Evolutionary conservation across 768 basidiomycete species (phyloP).

Genomic region (Agaricus blazei): DNA sequence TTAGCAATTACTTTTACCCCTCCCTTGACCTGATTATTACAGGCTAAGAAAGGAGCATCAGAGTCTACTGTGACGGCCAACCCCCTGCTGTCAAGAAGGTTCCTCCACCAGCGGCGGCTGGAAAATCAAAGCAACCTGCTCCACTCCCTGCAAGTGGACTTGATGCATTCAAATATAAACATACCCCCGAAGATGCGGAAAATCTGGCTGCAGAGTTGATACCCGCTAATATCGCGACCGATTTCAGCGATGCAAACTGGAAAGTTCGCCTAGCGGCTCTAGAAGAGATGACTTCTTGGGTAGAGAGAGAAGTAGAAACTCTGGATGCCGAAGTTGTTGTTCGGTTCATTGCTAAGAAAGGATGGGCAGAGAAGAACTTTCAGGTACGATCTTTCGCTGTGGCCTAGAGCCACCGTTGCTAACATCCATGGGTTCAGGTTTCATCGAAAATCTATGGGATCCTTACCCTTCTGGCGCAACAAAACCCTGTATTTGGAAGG

Average conservation of each 20-base stretch:
- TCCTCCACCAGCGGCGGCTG: slow-evolving; percentile 38
- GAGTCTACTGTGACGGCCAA: slow-evolving; percentile 20
- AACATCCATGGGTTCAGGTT: slow-evolving; percentile 47
- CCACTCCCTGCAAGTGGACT: slow-evolving; percentile 48
- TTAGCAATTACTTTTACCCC: not conserved
- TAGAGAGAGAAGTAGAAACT: slow-evolving; percentile 57
- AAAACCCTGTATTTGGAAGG: slow-evolving; percentile 78
- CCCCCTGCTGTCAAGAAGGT: slow-evolving; percentile 16
- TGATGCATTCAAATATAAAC: slow-evolving; percentile 88
- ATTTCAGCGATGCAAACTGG: slow-evolving; percentile 89
- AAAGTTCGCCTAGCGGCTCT: slow-evolving; percentile 84
- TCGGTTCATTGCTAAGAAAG: slow-evolving; percentile 83
- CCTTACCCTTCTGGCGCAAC: slow-evolving; percentile 65
- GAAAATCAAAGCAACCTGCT: slow-evolving; percentile 38
- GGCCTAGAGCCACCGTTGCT: not conserved
- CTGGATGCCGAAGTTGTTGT: slow-evolving; percentile 88
- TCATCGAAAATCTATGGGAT: slow-evolving; percentile 85
- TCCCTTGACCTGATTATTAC: not conserved
- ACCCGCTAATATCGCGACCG: slow-evolving; percentile 63
- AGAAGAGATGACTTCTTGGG: slow-evolving; percentile 83
- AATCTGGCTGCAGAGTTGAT: slow-evolving; percentile 66
- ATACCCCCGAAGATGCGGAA: slow-evolving; percentile 90
- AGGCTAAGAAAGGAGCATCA: slow-evolving; percentile 49
- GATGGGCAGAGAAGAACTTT: slow-evolving; percentile 99
- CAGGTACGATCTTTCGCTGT: slow-evolving; percentile 48